Percentiles rank a stretch among this genome's conserved stretches.
These are phyloP conservation scores for Colletotrichum melonis DNA, from an alignment of 2,329 filamentous ascomycete genomes.

Conservation along the genomic window DNA sequence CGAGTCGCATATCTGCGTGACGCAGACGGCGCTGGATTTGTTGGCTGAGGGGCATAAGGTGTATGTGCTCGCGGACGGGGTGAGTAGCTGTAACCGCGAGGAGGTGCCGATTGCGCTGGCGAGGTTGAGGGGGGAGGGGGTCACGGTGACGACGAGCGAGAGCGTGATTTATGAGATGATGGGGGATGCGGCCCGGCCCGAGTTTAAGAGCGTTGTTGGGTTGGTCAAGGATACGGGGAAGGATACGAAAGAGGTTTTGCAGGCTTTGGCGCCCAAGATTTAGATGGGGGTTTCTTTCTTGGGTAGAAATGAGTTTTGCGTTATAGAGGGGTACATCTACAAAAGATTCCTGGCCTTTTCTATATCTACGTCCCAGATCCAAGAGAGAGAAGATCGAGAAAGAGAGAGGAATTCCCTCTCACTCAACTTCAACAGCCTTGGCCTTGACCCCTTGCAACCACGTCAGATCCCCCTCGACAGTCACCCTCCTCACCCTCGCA, in stretches of 20 bases:
- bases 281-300: constrained; percentile 39
- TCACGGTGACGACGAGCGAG: constrained; percentile 86
- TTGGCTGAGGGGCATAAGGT: constrained; percentile 80
- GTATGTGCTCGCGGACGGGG: constrained; percentile 89
- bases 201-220: constrained; percentile 79
- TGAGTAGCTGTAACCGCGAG: constrained; percentile 86
- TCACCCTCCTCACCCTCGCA: constrained; percentile 60
- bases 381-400: background rate
- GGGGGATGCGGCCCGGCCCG: constrained; percentile 79
- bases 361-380: background rate
- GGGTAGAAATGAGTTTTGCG: no score
- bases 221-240: constrained; percentile 82
- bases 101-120: constrained; percentile 85
- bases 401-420: background rate
- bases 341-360: background rate
- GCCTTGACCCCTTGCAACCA: constrained; percentile 68
- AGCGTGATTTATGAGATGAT: constrained; percentile 90
- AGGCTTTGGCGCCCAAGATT: constrained; percentile 73
- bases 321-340: background rate
- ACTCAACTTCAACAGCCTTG: constrained; percentile 47
- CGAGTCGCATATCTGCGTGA: constrained; percentile 93
- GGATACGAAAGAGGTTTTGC: constrained; percentile 77
- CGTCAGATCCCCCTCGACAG: constrained; percentile 55
- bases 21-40: constrained; percentile 89
- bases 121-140: constrained; percentile 80